These are phyloP conservation scores for Massarina eburnea DNA, from an alignment of 2,329 filamentous ascomycete species.

Conservation along the genomic window DNA sequence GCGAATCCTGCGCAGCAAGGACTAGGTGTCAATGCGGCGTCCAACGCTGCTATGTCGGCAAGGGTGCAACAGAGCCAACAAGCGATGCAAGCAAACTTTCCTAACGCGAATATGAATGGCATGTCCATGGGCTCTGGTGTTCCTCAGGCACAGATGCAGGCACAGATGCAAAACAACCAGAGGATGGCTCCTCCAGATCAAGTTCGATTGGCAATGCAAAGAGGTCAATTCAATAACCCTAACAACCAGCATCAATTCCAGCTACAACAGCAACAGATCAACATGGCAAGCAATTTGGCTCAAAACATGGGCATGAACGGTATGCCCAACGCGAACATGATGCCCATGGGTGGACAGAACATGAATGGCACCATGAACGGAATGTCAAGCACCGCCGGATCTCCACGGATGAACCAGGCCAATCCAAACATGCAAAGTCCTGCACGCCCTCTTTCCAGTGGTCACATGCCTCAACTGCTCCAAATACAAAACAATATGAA, in stretches of 20 bases:
- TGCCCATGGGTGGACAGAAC: conserved; percentile 23
- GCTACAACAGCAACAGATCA: conserved; percentile 42
- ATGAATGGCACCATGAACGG: conserved; percentile 40
- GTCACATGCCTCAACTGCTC: conserved; percentile 37
- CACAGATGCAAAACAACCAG: conserved; percentile 57
- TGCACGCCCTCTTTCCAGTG: conserved; percentile 32
- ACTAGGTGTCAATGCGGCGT: conserved; percentile 25
- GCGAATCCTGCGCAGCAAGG: conserved; percentile 33
- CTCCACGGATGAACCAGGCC: conserved; percentile 36
- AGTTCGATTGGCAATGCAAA: conserved; percentile 43
- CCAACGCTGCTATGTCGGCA: conserved; percentile 34
- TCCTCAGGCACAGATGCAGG: conserved; percentile 70
- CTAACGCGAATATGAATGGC: conserved; percentile 52
- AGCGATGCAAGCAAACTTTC: conserved; percentile 52
- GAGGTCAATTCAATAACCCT: conserved; percentile 32
- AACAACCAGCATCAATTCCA: conserved; percentile 41
- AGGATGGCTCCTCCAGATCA: conserved; percentile 55
- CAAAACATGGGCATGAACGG: conserved; percentile 35
- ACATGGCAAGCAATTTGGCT: conserved; percentile 37
- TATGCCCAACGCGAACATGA: conserved; percentile 41
- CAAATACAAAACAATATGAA: conserved; percentile 37
- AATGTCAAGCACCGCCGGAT: conserved; percentile 36
- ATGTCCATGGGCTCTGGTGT: conserved; percentile 61
- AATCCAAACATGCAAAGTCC: conserved; percentile 33
- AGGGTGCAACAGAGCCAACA: conserved; percentile 41